phyloP scores from a whole-genome alignment of 257 asterid species.

The Buddleja alternifolia region DNA sequence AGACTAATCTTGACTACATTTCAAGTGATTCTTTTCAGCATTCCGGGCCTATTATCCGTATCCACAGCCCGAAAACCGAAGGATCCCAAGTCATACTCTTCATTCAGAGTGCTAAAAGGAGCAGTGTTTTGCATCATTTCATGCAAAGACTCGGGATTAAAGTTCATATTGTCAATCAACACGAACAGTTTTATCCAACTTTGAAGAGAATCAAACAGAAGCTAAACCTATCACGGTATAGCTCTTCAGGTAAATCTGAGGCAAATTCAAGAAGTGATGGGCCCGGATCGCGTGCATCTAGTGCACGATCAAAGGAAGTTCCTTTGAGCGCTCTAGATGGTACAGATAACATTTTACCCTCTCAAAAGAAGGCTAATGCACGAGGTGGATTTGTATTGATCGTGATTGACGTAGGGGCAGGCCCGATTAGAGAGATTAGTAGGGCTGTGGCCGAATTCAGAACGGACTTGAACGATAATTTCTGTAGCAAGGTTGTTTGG shows the following conservation, averaged over 20 bases:
- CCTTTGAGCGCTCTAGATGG: slow-evolving; percentile 60
- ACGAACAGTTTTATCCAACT: slow-evolving; percentile 44
- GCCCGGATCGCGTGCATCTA: slow-evolving; percentile 30
- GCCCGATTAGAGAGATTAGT: slow-evolving; percentile 46
- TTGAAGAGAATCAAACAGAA: slow-evolving; percentile 48
- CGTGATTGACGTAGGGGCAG: slow-evolving; percentile 55
- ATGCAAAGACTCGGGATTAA: slow-evolving; percentile 54
- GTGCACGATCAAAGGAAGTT: slow-evolving; percentile 44
- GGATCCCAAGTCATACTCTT: slow-evolving; percentile 61
- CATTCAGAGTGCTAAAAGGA: slow-evolving; percentile 51
- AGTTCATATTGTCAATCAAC: slow-evolving; percentile 51
- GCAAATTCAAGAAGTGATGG: slow-evolving; percentile 33
- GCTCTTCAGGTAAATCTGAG: slow-evolving; percentile 37
- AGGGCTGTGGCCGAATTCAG: slow-evolving; percentile 62
- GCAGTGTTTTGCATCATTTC: slow-evolving; percentile 45
- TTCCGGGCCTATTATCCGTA: slow-evolving; percentile 30
- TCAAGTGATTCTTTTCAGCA: slow-evolving; percentile 31
- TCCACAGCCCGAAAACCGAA: slow-evolving; percentile 41
- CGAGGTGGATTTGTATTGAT: slow-evolving; percentile 36
- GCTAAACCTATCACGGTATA: slow-evolving; percentile 8
- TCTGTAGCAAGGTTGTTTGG: slow-evolving; percentile 64
- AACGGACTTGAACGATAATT: slow-evolving; percentile 39
- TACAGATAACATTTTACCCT: slow-evolving; percentile 20
- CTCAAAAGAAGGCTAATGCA: slow-evolving; percentile 20
- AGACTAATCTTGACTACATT: slow-evolving; percentile 20